Percentiles rank a stretch among this genome's conserved stretches.
These are phyloP conservation scores for Tolypocladium sp. DNA, from an alignment of 2,329 filamentous ascomycete genomes.

Conservation along the genomic window DNA sequence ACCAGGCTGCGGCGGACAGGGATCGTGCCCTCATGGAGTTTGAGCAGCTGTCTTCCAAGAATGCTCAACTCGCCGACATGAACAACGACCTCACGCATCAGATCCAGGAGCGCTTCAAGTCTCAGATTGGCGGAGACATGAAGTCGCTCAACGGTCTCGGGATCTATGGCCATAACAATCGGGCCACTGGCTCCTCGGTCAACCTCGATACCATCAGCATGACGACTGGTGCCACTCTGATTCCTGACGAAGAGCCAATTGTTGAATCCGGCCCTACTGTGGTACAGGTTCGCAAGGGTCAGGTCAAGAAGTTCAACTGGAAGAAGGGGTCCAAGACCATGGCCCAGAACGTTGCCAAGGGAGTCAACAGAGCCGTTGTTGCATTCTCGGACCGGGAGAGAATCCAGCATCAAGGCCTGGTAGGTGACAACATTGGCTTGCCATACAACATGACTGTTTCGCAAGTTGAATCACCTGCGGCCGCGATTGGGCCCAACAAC, in stretches of 20 bases:
- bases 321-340: constrained; percentile 93
- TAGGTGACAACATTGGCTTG: constrained; percentile 56
- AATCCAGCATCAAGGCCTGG: constrained; percentile 42
- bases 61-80: constrained; percentile 85
- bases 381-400: constrained; percentile 55
- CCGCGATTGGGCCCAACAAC: constrained; percentile 22
- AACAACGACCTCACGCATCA: constrained; percentile 93
- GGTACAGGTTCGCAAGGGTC: constrained; percentile 88
- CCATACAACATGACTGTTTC: constrained; percentile 62
- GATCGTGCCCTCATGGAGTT: constrained; percentile 93
- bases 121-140: constrained; percentile 48
- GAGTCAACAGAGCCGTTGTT: constrained; percentile 84
- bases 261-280: constrained; percentile 77
- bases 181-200: constrained; percentile 38
- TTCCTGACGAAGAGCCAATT: constrained; percentile 58
- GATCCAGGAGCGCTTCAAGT: constrained; percentile 89
- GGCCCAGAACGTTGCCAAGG: constrained; percentile 89
- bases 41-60: constrained; percentile 88
- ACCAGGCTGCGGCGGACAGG: constrained; percentile 71
- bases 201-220: constrained; percentile 45
- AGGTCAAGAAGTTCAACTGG: constrained; percentile 97
- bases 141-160: constrained; percentile 45
- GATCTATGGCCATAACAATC: constrained; percentile 46
- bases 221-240: constrained; percentile 48
- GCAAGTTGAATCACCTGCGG: constrained; percentile 38